Percentiles rank a stretch among this genome's conserved stretches.
Evolutionary conservation across 1,284 basidiomycete genomes (phyloP).

Genomic region (Boletus calvinii): DNA sequence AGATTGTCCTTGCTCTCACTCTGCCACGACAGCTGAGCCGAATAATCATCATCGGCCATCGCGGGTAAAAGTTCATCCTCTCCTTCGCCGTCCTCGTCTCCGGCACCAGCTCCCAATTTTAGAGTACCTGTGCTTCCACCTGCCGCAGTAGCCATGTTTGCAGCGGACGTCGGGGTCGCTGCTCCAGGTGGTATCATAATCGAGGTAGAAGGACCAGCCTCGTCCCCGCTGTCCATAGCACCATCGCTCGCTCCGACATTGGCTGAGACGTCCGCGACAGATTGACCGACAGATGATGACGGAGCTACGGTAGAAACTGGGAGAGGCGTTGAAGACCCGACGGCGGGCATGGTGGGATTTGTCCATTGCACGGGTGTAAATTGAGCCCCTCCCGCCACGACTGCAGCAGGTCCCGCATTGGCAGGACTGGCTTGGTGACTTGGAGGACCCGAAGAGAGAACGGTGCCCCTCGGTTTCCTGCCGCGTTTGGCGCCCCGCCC

Average conservation of each 20-base stretch:
- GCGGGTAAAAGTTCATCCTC: conserved; percentile 75
- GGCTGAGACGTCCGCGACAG: conserved; percentile 1
- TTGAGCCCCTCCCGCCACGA: conserved; percentile 16
- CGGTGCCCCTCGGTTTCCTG: conserved; percentile 51
- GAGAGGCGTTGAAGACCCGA: conserved; percentile 16
- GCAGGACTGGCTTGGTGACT: conserved; percentile 18
- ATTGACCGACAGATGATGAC: conserved; percentile 8
- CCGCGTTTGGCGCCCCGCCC: conserved; percentile 58
- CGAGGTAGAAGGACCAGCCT: conserved; percentile 16
- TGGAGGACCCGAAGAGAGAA: conserved; percentile 27
- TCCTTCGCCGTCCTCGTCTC: conserved; percentile 51
- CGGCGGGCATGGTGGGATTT: conserved; percentile 20
- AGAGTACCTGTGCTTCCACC: conserved; percentile 8
- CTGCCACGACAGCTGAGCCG: conserved; percentile 74
- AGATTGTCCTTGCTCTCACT: conserved; percentile 82
- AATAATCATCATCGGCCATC: conserved; percentile 85
- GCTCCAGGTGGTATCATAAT: background rate
- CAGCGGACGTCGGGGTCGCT: background rate
- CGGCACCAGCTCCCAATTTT: conserved; percentile 20
- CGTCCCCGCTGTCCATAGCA: conserved; percentile 22
- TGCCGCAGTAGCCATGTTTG: background rate
- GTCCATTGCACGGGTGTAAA: conserved; percentile 47
- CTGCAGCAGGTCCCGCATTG: background rate
- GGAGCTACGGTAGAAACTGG: conserved; percentile 18
- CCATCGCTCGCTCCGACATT: conserved; percentile 7